Base-by-base conservation (phyloP, 192 early-diverging fungal species). In the Entomortierella beljakovae region DNA sequence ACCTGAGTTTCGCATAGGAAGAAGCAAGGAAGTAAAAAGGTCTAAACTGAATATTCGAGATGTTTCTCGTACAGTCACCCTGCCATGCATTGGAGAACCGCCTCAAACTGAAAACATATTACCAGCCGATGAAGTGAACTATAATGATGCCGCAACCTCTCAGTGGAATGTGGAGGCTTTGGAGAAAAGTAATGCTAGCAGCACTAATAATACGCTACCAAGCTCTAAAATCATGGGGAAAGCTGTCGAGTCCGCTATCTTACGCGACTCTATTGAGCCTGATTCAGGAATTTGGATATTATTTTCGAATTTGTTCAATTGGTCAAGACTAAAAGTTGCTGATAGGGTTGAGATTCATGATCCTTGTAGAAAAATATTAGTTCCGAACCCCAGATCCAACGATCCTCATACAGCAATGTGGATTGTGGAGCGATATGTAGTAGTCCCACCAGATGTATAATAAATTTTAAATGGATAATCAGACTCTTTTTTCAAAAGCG, bases 291-390 rank as follows among this genome's bases (percentile, higher is more conserved):
- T 64, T 33, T n/a, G 28, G 3, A 60, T 79, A 15, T 38, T 70
- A 2, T 79, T 79, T 32, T 79, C 75, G 1, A 79, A 61, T 35
- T 23, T 79, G 46, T 70, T 70, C 46, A 70, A 58, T 26, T 60
- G 61, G 57, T 64, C 62, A 1, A 33, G 46, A 5, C 62, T 79
- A 3, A 79, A 79, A 33, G 61, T 65, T 25, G n/a, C 25, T 8
- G 75, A 79, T 32, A 62, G 22, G 9, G 68, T 79, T 0, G 75
- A 79, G 40, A 70, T 79, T 18, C 75, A 79, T 33, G 75, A 70
- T 16, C 75, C 75, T 2, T 79, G 62, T 25, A 53, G 61, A 25
- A 46, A 33, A n/a, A n/a, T 79, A 16, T 28, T 38, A 2, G 15
- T 70, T 13, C 26, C 55, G 7, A 3, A 55, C 9, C 25, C 13